Conservation (phyloP, 2,329 filamentous ascomycete genomes). For the Ascochyta fabae region DNA sequence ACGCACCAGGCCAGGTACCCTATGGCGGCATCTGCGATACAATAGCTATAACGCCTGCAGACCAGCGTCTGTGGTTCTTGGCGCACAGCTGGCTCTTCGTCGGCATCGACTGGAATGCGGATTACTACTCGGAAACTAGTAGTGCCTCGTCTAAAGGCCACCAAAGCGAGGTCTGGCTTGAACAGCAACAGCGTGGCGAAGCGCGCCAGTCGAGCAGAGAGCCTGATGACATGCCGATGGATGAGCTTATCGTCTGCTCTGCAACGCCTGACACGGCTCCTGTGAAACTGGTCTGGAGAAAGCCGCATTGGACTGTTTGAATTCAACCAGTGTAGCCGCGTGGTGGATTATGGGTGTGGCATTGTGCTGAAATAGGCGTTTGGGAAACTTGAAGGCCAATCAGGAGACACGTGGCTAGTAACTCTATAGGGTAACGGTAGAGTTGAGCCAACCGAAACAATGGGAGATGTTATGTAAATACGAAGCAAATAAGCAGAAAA, state of each 20-base stretch:
- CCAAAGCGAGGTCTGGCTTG: not conserved
- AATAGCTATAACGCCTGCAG: slow-evolving; percentile 6
- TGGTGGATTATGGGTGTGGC: too few species aligned
- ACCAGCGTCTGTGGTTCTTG: slow-evolving; percentile 16
- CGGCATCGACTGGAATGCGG: slow-evolving; percentile 14
- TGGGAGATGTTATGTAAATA: not conserved
- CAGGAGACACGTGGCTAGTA: too few species aligned
- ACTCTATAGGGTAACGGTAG: too few species aligned
- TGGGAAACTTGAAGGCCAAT: too few species aligned
- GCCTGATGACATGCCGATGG: not conserved
- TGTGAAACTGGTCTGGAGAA: not conserved
- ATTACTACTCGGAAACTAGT: slow-evolving; percentile 12
- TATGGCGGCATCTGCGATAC: slow-evolving; percentile 12
- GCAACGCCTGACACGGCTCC: not conserved
- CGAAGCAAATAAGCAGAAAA: not conserved
- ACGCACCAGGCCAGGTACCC: slow-evolving; percentile 8
- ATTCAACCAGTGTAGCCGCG: too few species aligned
- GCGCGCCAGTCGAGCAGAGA: not conserved
- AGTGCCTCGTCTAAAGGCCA: not conserved
- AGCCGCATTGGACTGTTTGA: slow-evolving; percentile 11
- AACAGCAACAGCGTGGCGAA: not conserved
- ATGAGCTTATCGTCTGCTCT: not conserved
- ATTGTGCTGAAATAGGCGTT: too few species aligned
- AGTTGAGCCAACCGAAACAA: too few species aligned
- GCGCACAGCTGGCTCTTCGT: slow-evolving; percentile 21